Percentiles rank a stretch among this genome's conserved stretches.
Evolutionary conservation across 2,329 filamentous ascomycete species (phyloP).

Genomic region (Calonectria naviculata): DNA sequence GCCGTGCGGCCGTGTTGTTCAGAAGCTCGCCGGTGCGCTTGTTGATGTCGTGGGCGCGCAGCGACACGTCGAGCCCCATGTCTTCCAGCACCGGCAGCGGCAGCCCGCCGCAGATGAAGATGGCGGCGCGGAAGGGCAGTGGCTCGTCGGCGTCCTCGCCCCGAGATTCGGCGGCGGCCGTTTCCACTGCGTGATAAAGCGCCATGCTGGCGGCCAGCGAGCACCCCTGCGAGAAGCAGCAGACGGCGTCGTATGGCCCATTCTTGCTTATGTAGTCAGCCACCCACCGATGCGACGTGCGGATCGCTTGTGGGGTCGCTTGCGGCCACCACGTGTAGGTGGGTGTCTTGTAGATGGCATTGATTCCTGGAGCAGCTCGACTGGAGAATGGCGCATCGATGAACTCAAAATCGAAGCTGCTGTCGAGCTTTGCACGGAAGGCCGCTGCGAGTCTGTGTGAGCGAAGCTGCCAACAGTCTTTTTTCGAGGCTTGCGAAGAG

Average conservation of each 20-base stretch:
- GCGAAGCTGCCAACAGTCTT: no score
- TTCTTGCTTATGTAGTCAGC: constrained; percentile 5
- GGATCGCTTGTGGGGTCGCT: constrained; percentile 4
- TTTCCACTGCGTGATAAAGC: background rate
- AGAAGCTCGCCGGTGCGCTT: constrained; percentile 5
- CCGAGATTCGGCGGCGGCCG: background rate
- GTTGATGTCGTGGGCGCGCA: constrained; percentile 12
- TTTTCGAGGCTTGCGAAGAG: no score
- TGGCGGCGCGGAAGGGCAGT: constrained; percentile 8
- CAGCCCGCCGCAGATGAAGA: constrained; percentile 12
- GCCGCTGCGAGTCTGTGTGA: background rate
- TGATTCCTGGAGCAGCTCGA: background rate
- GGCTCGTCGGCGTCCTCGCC: background rate
- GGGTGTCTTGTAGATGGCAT: constrained; percentile 11
- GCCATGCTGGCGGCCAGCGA: constrained; percentile 11
- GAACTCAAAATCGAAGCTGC: constrained; percentile 11
- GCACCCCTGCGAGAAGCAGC: constrained; percentile 14
- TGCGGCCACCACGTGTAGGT: constrained; percentile 15
- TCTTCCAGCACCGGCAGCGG: constrained; percentile 4
- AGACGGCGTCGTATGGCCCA: constrained; percentile 9
- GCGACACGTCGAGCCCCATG: constrained; percentile 1
- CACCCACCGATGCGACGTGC: constrained; percentile 6
- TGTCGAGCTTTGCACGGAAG: constrained; percentile 7
- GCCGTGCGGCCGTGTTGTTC: constrained; percentile 1
- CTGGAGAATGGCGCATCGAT: constrained; percentile 5